Evolutionary conservation across 306 rosid species (phyloP).

Genomic region (Fagus crenata): DNA sequence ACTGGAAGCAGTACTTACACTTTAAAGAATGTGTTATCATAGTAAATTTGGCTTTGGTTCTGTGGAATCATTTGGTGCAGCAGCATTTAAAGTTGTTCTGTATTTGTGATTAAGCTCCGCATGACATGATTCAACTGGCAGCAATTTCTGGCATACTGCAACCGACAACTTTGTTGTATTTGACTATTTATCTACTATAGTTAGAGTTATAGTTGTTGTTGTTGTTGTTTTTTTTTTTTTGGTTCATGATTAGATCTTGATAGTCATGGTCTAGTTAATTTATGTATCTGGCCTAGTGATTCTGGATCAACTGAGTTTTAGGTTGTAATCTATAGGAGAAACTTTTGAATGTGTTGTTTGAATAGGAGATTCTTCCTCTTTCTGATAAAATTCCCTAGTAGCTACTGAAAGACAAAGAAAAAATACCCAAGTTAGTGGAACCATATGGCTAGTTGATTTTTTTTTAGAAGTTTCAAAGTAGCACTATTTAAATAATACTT

Average conservation of each 20-base stretch:
- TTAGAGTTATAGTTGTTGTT: neutral
- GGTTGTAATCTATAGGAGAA: too few relatives aligned
- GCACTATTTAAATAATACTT: slow-evolving; percentile 18
- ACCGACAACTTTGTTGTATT: neutral
- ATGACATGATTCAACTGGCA: slow-evolving; percentile 23
- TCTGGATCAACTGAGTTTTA: too few relatives aligned
- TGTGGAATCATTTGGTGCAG: too few relatives aligned
- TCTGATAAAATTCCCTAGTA: neutral
- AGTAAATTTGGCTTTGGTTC: too few relatives aligned
- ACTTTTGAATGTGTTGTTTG: neutral
- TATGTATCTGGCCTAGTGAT: too few relatives aligned
- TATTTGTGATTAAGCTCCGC: too few relatives aligned
- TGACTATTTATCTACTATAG: neutral
- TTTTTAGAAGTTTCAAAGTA: slow-evolving; percentile 2
- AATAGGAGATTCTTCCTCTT: too few relatives aligned
- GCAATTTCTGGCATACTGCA: neutral
- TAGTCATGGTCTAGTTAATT: neutral
- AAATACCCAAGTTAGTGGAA: neutral
- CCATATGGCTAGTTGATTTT: neutral
- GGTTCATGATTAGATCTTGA: neutral
- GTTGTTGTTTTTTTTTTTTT: neutral
- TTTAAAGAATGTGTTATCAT: too few relatives aligned
- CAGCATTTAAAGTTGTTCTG: too few relatives aligned
- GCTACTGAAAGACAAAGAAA: neutral
- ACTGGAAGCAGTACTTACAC: too few relatives aligned